These are phyloP conservation scores for Cytospora paraplurivora DNA, from an alignment of 2,329 filamentous ascomycete species.

Conservation along the genomic window DNA sequence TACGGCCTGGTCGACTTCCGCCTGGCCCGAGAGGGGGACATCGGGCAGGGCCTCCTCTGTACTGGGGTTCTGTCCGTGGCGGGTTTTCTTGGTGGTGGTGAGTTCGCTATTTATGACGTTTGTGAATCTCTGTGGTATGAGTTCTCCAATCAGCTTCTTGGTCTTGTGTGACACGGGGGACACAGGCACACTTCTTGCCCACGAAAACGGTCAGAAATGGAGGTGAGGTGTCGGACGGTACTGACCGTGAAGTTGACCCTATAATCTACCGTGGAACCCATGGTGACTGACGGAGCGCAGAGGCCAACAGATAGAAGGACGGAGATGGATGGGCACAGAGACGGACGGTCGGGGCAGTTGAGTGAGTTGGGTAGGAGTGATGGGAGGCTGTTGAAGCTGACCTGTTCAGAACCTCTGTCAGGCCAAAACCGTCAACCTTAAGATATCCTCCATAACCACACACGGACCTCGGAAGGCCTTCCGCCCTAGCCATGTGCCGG, in stretches of 20 bases:
- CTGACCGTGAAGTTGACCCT: slow-evolving; percentile 15
- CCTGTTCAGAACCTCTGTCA: background rate
- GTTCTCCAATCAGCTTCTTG: background rate
- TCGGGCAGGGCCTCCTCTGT: slow-evolving; percentile 49
- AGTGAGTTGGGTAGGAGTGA: background rate
- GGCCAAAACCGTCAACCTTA: background rate
- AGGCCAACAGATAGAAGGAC: background rate
- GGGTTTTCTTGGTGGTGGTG: slow-evolving; percentile 45
- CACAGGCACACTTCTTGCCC: background rate
- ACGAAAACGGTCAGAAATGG: background rate
- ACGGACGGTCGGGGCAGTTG: background rate
- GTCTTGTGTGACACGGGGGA: background rate
- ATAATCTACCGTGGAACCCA: slow-evolving; percentile 9
- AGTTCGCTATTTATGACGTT: slow-evolving; percentile 55
- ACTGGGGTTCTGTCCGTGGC: slow-evolving; percentile 52
- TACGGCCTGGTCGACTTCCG: slow-evolving; percentile 52
- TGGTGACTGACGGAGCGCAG: slow-evolving; percentile 1
- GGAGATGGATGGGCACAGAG: background rate
- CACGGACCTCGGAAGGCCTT: too few species aligned
- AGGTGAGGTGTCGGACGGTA: background rate
- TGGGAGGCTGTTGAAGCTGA: background rate
- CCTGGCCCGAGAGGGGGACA: slow-evolving; percentile 48
- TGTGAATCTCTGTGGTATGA: slow-evolving; percentile 38
- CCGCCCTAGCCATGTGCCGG: too few species aligned
- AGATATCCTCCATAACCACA: too few species aligned